Base-by-base conservation (phyloP, 495 filamentous ascomycete species). In the Barbatosphaeria neglecta region DNA sequence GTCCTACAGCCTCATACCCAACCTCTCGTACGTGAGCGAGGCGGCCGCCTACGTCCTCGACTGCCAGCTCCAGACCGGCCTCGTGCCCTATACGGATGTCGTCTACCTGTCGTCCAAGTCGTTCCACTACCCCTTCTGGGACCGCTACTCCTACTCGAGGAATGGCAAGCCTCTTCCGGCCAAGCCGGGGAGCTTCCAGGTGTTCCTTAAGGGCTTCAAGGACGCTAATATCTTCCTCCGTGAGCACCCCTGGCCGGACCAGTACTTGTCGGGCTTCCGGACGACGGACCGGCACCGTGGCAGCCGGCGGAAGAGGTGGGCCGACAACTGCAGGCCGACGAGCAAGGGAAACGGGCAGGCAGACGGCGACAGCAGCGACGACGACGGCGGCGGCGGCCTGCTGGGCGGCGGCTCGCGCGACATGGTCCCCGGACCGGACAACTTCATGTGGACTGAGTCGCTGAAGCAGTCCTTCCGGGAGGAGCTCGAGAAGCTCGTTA, bases 21-120 rank as follows among this genome's bases (percentile, higher is more conserved):
- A 99, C 61, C 74, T 99, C n/a, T 95, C 89, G 41, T 99, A 99
- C 62, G 87, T 99, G 55, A 96, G 90, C 48, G 92, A 99, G 70
- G 92, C 92, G 16, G 92, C 92, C 11, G 90, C 92, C 35, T 99
- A 95, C 61, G 84, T 94, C 3, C 77, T 99, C 38, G 92, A 99
- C 67, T 80, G 80, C 47, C 85, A 90, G 52, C 71, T 99, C 28
- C 84, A 81, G 44, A 96, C 92, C 18, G 83, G 93, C 63, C 67
- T 99, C 42, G 92, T 99, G 11, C 92, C 92, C 0, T 96, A 95
- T 51, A 99, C 92, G 24, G 92, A 92, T 59, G 85, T 99, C 47
- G 88, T 96, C 9, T 84, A 84, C 52, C 72, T 99, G 25, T 93
- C 92, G 16, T 96, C 90, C 25, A 96, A 90, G 66, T 92, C 88